Percentiles rank a stretch among this genome's conserved stretches.
These are phyloP conservation scores for Xylaria sp. DNA, from an alignment of 2,329 filamentous ascomycete genomes.

Conservation along the genomic window DNA sequence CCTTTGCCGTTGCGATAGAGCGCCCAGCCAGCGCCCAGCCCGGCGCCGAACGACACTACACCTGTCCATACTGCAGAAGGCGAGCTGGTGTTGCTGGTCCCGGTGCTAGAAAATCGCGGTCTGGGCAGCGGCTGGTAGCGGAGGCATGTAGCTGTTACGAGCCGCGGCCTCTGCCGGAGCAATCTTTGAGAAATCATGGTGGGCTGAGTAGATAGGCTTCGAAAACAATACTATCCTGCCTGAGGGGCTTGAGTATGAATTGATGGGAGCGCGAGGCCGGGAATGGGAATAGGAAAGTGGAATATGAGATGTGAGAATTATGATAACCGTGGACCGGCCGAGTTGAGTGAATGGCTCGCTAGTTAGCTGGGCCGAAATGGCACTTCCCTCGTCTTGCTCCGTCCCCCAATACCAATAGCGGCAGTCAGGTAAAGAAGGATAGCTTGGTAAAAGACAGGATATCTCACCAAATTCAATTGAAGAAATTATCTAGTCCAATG, in stretches of 20 bases:
- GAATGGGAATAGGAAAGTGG: background rate
- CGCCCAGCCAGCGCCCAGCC: constrained; percentile 27
- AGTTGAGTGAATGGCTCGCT: too few species aligned
- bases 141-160: constrained; percentile 25
- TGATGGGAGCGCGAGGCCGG: background rate
- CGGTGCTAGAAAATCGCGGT: constrained; percentile 33
- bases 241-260: background rate
- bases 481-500: too few species aligned
- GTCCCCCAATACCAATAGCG: background rate
- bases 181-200: constrained; percentile 32
- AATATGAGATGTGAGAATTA: background rate
- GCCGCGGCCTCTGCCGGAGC: constrained; percentile 30
- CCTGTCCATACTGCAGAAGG: constrained; percentile 15
- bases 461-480: too few species aligned
- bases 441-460: too few species aligned
- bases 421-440: background rate
- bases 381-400: background rate
- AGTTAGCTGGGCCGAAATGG: background rate
- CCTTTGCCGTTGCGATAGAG: constrained; percentile 12
- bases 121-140: constrained; percentile 17
- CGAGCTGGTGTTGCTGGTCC: constrained; percentile 17
- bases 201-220: background rate
- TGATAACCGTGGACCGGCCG: background rate
- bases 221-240: background rate
- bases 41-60: constrained; percentile 29